Evolutionary conservation across 352 stramenopile species (phyloP).

Genomic region (Phytophthora boehmeriae): DNA sequence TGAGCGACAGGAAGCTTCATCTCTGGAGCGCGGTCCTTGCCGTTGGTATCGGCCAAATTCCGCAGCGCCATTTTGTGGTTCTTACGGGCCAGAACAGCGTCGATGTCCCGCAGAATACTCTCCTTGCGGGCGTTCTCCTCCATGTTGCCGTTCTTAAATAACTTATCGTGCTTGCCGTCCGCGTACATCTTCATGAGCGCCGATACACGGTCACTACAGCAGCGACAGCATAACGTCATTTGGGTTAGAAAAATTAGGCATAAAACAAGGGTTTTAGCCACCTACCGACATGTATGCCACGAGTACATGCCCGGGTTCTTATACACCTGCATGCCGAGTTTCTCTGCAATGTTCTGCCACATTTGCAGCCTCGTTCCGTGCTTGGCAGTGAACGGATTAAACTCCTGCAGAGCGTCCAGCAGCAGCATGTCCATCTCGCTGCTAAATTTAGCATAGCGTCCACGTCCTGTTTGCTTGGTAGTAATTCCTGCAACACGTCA

Average conservation of each 20-base stretch:
- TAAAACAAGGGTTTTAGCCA: conserved; percentile 3
- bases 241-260: too few species aligned
- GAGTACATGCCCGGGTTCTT: conserved; percentile 77
- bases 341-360: conserved; percentile 77
- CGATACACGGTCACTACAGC: conserved; percentile 67
- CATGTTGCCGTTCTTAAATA: conserved; percentile 79
- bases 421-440: conserved; percentile 79
- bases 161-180: conserved; percentile 81
- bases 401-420: conserved; percentile 67
- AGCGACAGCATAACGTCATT: conserved; percentile 9
- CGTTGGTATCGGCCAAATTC: conserved; percentile 20
- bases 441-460: conserved; percentile 84
- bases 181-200: conserved; percentile 81
- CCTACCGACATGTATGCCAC: conserved; percentile 85
- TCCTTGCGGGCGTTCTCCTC: conserved; percentile 79
- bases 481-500: not conserved
- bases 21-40: conserved; percentile 14
- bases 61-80: conserved; percentile 50
- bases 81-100: conserved; percentile 49
- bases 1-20: not conserved
- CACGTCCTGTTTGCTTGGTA: conserved; percentile 47
- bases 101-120: conserved; percentile 66
- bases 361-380: conserved; percentile 84
- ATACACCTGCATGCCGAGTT: conserved; percentile 60
- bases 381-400: conserved; percentile 84